Conservation (phyloP, 2,329 filamentous ascomycete genomes). For the Albophoma yamanashiensis region DNA sequence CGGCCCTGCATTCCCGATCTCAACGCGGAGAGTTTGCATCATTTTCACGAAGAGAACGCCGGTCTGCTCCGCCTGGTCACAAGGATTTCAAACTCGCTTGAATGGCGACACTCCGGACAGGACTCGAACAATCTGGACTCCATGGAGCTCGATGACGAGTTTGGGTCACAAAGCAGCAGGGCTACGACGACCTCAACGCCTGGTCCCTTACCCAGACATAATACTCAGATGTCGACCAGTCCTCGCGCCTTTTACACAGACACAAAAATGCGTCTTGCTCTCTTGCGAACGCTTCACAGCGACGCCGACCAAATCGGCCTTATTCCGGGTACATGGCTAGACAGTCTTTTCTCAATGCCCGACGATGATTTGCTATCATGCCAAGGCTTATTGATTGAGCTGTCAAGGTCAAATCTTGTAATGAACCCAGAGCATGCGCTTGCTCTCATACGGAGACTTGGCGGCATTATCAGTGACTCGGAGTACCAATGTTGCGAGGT, state of each 20-base stretch:
- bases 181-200: conserved; percentile 24
- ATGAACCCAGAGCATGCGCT: conserved; percentile 34
- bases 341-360: conserved; percentile 35
- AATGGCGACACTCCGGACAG: conserved; percentile 10
- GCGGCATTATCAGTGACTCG: conserved; percentile 40
- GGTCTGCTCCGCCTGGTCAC: conserved; percentile 33
- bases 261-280: conserved; percentile 31
- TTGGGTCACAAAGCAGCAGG: conserved; percentile 48
- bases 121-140: conserved; percentile 31
- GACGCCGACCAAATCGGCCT: conserved; percentile 35
- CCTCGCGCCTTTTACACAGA: conserved; percentile 36
- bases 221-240: conserved; percentile 29
- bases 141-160: conserved; percentile 59
- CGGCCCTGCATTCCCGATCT: conserved; percentile 37
- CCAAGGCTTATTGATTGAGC: conserved; percentile 35
- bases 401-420: conserved; percentile 44
- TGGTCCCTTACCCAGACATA: conserved; percentile 34
- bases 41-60: conserved; percentile 25
- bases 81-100: conserved; percentile 21
- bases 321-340: conserved; percentile 39
- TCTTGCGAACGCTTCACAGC: conserved; percentile 31
- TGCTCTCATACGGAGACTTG: conserved; percentile 38
- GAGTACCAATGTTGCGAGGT: conserved; percentile 66
- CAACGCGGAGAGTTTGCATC: conserved; percentile 22
- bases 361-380: conserved; percentile 45